Evolutionary conservation across 805 yeast genomes (phyloP).

Genomic region (Vanderwaltozyma yarrowii): DNA sequence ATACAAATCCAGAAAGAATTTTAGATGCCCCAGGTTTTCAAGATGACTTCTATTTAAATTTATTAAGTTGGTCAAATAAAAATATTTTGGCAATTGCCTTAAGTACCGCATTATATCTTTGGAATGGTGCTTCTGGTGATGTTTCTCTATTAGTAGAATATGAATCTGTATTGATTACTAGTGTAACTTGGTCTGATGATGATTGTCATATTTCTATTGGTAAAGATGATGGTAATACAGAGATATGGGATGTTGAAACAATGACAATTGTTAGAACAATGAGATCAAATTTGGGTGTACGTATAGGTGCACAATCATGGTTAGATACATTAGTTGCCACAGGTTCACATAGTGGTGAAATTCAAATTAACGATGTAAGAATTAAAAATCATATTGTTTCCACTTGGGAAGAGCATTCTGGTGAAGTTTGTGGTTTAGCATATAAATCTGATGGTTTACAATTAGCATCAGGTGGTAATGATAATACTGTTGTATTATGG

Average conservation of each 20-base stretch:
- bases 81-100: slow-evolving; percentile 83
- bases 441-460: slow-evolving; percentile 80
- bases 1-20: slow-evolving; percentile 84
- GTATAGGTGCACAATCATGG: slow-evolving; percentile 85
- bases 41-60: slow-evolving; percentile 85
- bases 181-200: slow-evolving; percentile 86
- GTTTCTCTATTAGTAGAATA: slow-evolving; percentile 62
- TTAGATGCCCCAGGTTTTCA: slow-evolving; percentile 92
- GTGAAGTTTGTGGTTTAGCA: slow-evolving; percentile 87
- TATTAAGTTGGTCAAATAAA: slow-evolving; percentile 77
- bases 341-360: slow-evolving; percentile 81
- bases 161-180: slow-evolving; percentile 31
- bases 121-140: slow-evolving; percentile 81
- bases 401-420: slow-evolving; percentile 56
- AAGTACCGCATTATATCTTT: slow-evolving; percentile 72
- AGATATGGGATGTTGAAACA: slow-evolving; percentile 88
- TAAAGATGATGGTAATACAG: slow-evolving; percentile 69
- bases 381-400: slow-evolving; percentile 63
- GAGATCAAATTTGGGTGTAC: slow-evolving; percentile 53
- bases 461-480: slow-evolving; percentile 90
- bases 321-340: slow-evolving; percentile 65
- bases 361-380: slow-evolving; percentile 85
- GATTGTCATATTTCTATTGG: slow-evolving; percentile 82
- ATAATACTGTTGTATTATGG: slow-evolving; percentile 88
- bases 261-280: slow-evolving; percentile 67